Conservation (phyloP, 2,329 filamentous ascomycete species). For the Aspergillus sp. region DNA sequence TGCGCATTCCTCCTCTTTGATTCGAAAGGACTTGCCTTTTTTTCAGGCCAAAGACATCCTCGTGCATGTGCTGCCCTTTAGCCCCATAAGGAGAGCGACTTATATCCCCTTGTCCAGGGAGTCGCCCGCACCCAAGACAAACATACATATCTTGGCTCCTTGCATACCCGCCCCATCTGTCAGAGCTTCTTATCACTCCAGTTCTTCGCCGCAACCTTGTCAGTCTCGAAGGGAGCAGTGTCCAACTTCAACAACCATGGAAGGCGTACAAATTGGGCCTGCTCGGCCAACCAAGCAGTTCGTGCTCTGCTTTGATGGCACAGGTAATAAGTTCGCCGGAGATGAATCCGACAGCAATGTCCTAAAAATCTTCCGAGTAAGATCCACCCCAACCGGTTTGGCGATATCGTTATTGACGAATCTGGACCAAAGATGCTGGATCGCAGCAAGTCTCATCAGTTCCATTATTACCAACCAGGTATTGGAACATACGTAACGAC, state of each 20-base stretch:
- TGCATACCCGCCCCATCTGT: constrained; percentile 3
- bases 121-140: neutral
- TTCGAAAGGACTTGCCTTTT: neutral
- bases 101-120: neutral
- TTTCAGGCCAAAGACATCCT: constrained; percentile 2
- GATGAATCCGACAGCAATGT: constrained; percentile 49
- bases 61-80: constrained; percentile 6
- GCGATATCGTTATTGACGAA: neutral
- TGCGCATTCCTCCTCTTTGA: constrained; percentile 1
- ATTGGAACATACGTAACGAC: constrained; percentile 47
- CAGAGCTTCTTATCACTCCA: neutral
- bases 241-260: constrained; percentile 7
- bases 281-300: constrained; percentile 35
- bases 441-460: constrained; percentile 39
- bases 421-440: constrained; percentile 36
- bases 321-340: constrained; percentile 45
- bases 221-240: neutral
- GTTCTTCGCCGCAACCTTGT: neutral
- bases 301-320: constrained; percentile 46
- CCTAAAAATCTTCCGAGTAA: constrained; percentile 46
- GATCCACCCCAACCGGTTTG: constrained; percentile 5
- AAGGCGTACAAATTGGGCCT: constrained; percentile 7
- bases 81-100: neutral
- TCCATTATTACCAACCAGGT: constrained; percentile 46
- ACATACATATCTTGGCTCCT: constrained; percentile 6